Base-by-base conservation (phyloP, 768 basidiomycete species). In the Phylloporus rhodoxanthus region DNA sequence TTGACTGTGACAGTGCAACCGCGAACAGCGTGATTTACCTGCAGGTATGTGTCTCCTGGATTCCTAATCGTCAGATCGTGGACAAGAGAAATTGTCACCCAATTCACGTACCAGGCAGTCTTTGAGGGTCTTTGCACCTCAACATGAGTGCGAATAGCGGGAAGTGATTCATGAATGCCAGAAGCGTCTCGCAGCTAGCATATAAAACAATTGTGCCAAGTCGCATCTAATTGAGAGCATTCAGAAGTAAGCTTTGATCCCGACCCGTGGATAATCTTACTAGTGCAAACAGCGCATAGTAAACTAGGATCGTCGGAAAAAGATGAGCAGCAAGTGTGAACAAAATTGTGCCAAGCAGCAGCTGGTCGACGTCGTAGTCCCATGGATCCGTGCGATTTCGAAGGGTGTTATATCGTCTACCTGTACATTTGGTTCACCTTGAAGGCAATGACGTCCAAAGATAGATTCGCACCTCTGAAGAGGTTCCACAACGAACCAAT, bases 321-420 rank as follows among this genome's bases (percentile, higher is more conserved):
- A 93, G 69, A 64, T 94, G 87, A 8, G 85, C 79, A 11, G 90
- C 68, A 15, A 91, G 74, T 0, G 90, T 88, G 72, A 93, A 90
- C 44, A 94, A 70, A 47, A 91, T 83, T 0, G 96, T 94, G 5
- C 95, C 95, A 30, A 97, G 85, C n/a, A 98, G 73, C 2, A 98
- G 78, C 62, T 97, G 92, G 65, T 98, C 95, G 23, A 93, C 75
- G 46, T 92, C 89, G 58, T 96, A 98, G 48, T 85, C 79, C 81
- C 89, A 92, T 0, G 85, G 79, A 60, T 98, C 96, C 4, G 83
- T 85, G n/a, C 94, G 81, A 45, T 86, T 79, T 28, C 94, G 81
- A 6, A 99, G 72, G 8, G 84, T 80, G 62, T 98, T 98, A 61
- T 81, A 85, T 41, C 92, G 78, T 68, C 90, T 97, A 1, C 95